Base-by-base conservation (phyloP, 768 basidiomycete genomes). In the Tricholoma bakamatsutake region DNA sequence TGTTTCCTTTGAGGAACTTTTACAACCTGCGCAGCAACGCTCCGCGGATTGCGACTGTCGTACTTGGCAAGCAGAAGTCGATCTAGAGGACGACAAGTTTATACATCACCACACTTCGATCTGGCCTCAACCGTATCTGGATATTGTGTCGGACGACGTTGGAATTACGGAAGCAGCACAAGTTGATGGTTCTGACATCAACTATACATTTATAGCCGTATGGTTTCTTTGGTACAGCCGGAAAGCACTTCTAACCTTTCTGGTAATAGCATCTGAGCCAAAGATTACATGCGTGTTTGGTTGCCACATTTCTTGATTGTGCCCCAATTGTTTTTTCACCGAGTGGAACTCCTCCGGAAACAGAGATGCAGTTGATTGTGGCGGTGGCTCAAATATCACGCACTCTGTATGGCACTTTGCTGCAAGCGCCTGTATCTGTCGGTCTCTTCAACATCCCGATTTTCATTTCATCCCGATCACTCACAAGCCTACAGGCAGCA, bases 251-350 rank as follows among this genome's bases (percentile, higher is more conserved):
- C 47, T 27, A 54, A 24, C 40, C 21, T 42, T 21, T 54, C 46
- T 45, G 57, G 27, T 27, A 27, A 15, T 59, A 90, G 88, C 81
- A 80, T 67, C 73, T 97, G 27, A 82, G 88, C 55, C 78, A 80
- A 52, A 80, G 85, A 12, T 70, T 98, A n/a, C 83, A 93, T 62
- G 78, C 92, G 3, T 85, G 85, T 9, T 73, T 98, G 10, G 73
- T 93, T 2, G 85, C 92, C 18, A 85, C 89, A 1, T 91, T 93
- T 70, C 80, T 98, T 18, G 95, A 98, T 67, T 83, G 83, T 60
- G 91, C 92, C 4, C 91, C 95, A 1, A 66, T 80, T 12, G 89
- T 88, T 1, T 95, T 96, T 70, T 79, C 85, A 3, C 87, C 90
- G 0, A 80, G 78, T 59, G 71, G 71, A n/a, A 76, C 64, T 30